These are phyloP conservation scores for Penicillium freii DNA, from an alignment of 2,329 filamentous ascomycete genomes.

Conservation along the genomic window DNA sequence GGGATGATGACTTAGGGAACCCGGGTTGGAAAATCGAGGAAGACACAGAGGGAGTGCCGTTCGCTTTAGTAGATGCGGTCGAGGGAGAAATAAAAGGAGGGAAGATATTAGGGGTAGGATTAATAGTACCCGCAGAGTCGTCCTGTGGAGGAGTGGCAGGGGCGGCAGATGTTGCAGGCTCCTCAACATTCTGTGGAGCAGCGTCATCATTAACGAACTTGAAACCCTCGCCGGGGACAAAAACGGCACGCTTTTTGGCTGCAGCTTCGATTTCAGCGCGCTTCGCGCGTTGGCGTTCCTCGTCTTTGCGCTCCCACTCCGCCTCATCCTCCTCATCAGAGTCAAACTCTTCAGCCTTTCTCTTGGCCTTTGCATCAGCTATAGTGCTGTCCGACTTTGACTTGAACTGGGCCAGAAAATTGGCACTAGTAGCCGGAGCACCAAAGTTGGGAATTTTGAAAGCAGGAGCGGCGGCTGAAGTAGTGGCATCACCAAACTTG, in stretches of 20 bases:
- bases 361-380: constrained; percentile 47
- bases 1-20: not conserved
- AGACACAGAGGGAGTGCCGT: not conserved
- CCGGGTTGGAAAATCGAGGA: not conserved
- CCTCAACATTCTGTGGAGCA: not conserved
- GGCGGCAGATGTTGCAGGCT: constrained; percentile 1
- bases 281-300: constrained; percentile 48
- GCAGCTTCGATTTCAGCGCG: constrained; percentile 41
- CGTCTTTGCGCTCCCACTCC: constrained; percentile 49
- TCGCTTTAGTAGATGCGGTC: not conserved
- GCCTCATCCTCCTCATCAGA: constrained; percentile 53
- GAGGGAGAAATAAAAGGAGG: not conserved
- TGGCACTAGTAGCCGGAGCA: constrained; percentile 20
- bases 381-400: constrained; percentile 40
- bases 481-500: not conserved
- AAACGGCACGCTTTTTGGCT: constrained; percentile 33
- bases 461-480: constrained; percentile 2
- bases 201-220: constrained; percentile 31
- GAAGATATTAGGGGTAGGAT: not conserved
- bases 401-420: constrained; percentile 47
- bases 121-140: not conserved
- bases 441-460: constrained; percentile 35
- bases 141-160: not conserved
- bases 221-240: constrained; percentile 35
- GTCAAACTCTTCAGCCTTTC: constrained; percentile 52